Evolutionary conservation across 805 yeast species (phyloP).

Genomic region (Monosporozyma aerobia): DNA sequence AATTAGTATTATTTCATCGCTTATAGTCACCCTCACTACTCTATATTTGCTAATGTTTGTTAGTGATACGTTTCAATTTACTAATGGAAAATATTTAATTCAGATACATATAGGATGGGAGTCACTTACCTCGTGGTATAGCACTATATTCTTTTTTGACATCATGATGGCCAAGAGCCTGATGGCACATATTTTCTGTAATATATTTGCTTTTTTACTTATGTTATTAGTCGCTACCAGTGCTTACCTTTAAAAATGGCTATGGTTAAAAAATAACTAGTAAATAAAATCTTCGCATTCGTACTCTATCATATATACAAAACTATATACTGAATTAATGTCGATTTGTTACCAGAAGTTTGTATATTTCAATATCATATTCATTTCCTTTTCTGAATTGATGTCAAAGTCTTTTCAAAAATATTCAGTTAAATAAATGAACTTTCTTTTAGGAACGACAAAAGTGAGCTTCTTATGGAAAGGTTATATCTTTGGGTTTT

Average conservation of each 20-base stretch:
- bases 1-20: neutral
- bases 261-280: neutral
- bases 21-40: neutral
- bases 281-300: too few relatives aligned
- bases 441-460: too few relatives aligned
- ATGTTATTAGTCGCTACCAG: neutral
- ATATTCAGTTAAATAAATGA: too few relatives aligned
- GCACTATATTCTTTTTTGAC: neutral
- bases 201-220: neutral
- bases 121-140: neutral
- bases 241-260: neutral
- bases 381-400: too few relatives aligned
- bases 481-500: too few relatives aligned
- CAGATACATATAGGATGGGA: neutral
- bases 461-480: too few relatives aligned
- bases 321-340: too few relatives aligned
- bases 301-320: too few relatives aligned
- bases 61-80: neutral
- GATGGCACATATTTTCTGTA: neutral
- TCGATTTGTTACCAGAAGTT: too few relatives aligned
- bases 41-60: neutral
- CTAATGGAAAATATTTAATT: neutral
- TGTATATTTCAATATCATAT: too few relatives aligned
- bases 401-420: too few relatives aligned
- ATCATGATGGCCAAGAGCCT: neutral